phyloP scores from a whole-genome alignment of 208 protist species.

The Leishmania lainsoni region DNA sequence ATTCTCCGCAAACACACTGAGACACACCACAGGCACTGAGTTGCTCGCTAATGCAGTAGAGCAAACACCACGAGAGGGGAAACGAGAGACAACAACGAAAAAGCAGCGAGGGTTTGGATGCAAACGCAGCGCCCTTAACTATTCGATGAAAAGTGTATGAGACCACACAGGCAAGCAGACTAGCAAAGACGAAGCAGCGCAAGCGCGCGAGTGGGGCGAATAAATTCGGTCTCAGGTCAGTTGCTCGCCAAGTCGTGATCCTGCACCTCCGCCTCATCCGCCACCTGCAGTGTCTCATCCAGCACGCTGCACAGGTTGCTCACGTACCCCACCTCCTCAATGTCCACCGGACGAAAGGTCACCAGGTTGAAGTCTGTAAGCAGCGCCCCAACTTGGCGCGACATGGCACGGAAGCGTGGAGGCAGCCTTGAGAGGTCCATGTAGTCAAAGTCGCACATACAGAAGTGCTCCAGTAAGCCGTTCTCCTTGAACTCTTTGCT shows the following conservation, averaged over 20 bases:
- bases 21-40: background rate
- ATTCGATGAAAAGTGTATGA: background rate
- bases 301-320: constrained; percentile 69
- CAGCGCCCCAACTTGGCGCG: constrained; percentile 62
- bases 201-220: background rate
- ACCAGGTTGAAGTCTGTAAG: constrained; percentile 85
- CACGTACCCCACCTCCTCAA: constrained; percentile 69
- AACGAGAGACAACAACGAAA: too few species aligned
- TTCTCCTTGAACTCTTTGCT: constrained; percentile 70
- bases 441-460: constrained; percentile 89
- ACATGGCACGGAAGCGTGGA: constrained; percentile 68
- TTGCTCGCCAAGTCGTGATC: constrained; percentile 61
- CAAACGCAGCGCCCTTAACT: background rate
- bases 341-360: constrained; percentile 84
- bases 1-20: background rate
- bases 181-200: background rate
- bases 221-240: constrained; percentile 2
- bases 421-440: constrained; percentile 75
- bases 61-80: background rate
- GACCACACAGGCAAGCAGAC: background rate
- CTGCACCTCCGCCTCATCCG: constrained; percentile 85
- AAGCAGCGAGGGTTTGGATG: background rate
- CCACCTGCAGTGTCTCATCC: constrained; percentile 87
- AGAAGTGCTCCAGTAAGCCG: constrained; percentile 77
- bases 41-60: background rate